A percentile compares a stretch with the other conserved stretches of the same genome.
Evolutionary conservation across 345 rosid genomes (phyloP).

Genomic region (Streptanthus diversifolius): DNA sequence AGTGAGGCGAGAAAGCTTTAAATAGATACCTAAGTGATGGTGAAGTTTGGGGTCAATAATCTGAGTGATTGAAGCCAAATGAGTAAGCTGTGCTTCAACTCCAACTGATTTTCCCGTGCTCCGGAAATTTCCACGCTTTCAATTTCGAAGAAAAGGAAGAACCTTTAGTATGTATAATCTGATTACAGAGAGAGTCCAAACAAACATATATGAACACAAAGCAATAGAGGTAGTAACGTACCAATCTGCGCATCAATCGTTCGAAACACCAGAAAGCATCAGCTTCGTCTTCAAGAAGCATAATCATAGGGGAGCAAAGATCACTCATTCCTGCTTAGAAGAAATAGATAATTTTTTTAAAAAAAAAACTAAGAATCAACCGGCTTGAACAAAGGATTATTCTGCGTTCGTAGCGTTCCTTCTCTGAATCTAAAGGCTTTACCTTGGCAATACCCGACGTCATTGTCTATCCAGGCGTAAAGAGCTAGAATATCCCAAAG

Average conservation of each 20-base stretch:
- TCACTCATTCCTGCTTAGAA: conserved; percentile 85
- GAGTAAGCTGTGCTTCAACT: conserved; percentile 83
- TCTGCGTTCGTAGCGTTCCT: background rate
- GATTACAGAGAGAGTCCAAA: background rate
- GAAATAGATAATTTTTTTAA: background rate
- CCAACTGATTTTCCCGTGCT: conserved; percentile 90
- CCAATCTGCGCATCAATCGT: conserved; percentile 97
- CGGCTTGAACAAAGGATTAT: background rate
- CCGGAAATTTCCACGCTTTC: conserved; percentile 88
- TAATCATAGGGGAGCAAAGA: conserved; percentile 98
- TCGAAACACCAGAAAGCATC: conserved; percentile 99
- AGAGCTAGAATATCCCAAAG: conserved; percentile 96
- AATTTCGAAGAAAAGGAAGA: background rate
- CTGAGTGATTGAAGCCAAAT: conserved; percentile 89
- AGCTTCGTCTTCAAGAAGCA: conserved; percentile 89
- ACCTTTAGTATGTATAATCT: background rate
- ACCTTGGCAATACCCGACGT: conserved; percentile 99
- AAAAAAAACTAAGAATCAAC: background rate
- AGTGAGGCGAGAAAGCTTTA: conserved; percentile 7
- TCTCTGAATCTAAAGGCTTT: background rate
- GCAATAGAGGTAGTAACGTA: conserved; percentile 23
- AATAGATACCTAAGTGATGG: conserved; percentile 73
- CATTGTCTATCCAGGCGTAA: conserved; percentile 91
- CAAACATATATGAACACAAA: background rate
- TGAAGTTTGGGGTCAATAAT: conserved; percentile 97